Evolutionary conservation across 371 early-diverging fungal species (phyloP).

Genomic region (Mucor ambiguus): DNA sequence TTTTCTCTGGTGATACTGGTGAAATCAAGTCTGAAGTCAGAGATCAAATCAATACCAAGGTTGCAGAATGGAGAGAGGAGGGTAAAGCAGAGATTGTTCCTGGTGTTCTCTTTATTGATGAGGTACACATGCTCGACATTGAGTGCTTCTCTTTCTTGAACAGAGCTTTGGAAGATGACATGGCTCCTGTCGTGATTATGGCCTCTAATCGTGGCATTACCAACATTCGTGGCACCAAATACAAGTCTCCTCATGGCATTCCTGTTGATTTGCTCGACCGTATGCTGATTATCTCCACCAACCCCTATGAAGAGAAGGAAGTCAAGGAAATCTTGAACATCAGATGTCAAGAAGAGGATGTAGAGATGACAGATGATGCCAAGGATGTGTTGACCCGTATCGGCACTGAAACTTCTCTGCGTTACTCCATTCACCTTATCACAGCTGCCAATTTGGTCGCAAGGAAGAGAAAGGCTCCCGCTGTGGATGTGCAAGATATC

Average conservation of each 20-base stretch:
- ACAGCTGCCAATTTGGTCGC: slow-evolving; percentile 91
- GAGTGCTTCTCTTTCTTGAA: slow-evolving; percentile 99
- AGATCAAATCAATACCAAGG: slow-evolving; percentile 97
- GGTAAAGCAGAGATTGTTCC: slow-evolving; percentile 98
- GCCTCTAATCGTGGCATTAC: slow-evolving; percentile 97
- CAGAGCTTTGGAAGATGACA: slow-evolving; percentile 92
- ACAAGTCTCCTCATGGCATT: slow-evolving; percentile 94
- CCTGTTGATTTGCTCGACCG: slow-evolving; percentile 98
- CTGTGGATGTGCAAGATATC: slow-evolving; percentile 92
- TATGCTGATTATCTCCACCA: slow-evolving; percentile 89
- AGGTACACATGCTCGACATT: slow-evolving; percentile 99
- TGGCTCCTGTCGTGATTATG: slow-evolving; percentile 98
- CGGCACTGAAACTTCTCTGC: slow-evolving; percentile 90
- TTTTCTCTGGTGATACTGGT: slow-evolving; percentile 97
- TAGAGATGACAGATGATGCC: slow-evolving; percentile 94
- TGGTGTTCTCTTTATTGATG: slow-evolving; percentile 98
- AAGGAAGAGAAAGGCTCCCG: slow-evolving; percentile 85
- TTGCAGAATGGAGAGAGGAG: slow-evolving; percentile 99
- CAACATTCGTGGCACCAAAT: slow-evolving; percentile 92
- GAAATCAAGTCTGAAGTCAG: slow-evolving; percentile 98
- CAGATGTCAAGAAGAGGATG: slow-evolving; percentile 96
- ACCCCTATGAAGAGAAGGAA: slow-evolving; percentile 86
- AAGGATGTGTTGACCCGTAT: slow-evolving; percentile 88
- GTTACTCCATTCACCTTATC: slow-evolving; percentile 97
- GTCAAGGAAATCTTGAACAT: slow-evolving; percentile 90